Base-by-base conservation (phyloP, 2,329 filamentous ascomycete genomes). In the Plectosphaerella cucumerina region DNA sequence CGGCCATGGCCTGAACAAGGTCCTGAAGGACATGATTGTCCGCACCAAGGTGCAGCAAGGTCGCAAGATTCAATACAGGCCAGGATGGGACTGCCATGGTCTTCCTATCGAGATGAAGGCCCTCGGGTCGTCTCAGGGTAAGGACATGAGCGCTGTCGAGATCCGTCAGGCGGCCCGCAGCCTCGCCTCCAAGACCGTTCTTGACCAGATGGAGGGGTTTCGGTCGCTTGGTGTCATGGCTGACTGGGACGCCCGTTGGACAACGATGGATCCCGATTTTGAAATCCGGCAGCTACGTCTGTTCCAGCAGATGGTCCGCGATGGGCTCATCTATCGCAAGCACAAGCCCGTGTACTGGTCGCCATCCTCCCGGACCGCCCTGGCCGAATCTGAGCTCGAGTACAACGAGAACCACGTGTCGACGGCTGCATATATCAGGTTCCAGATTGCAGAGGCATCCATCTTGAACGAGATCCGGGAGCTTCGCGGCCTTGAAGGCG, bases 51-150 rank as follows among this genome's bases (percentile, higher is more conserved):
- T 97, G 53, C 84, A 89, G 54, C 80, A 86, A 63, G 94, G 90
- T 17, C 85, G 81, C 59, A 78, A 82, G 55, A 85, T 97, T 33
- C 77, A 84, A 37, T 99, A 95, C 63, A 77, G 91, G 15, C 94
- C 94, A 2, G 93, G 94, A 44, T 99, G 94, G 94, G 95, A 99
- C 66, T 99, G 94, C 59, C 94, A 99, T 74, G 94, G 94, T 1
- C 78, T 99, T 46, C 94, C 94, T 1, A 99, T 99, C 63, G 94
- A 99, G 76, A 80, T 97, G 60, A 99, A 97, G 71, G 94, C 92
- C 21, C 78, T 99, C 15, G 87, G 88, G 60, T 70, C 72, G 8
- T 58, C 63, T 69, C 58, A 67, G 66, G 55, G 55, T 60, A 75
- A 72, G 54, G 63, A 60, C 45, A 74, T 77, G 62, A 73, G 69